phyloP scores from a whole-genome alignment of 345 rosid species.

The Syzygium aromaticum region DNA sequence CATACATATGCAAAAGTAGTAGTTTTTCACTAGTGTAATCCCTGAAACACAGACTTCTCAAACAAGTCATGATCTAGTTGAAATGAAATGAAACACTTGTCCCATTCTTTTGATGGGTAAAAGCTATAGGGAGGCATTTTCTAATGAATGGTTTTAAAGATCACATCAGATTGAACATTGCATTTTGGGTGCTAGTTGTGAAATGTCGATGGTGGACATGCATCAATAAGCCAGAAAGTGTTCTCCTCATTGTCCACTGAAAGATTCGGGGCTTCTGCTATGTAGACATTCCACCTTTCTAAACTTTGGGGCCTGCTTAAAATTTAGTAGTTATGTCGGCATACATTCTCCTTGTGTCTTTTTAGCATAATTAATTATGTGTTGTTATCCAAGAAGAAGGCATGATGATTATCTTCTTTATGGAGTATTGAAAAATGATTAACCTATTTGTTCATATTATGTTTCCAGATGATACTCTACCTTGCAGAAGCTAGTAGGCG shows the following conservation, averaged over 20 bases:
- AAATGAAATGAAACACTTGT: background rate
- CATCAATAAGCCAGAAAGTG: background rate
- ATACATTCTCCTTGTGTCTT: background rate
- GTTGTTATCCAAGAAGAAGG: background rate
- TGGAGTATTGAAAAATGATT: background rate
- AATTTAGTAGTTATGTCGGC: background rate
- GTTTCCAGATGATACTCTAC: slow-evolving; percentile 76
- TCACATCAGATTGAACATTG: background rate
- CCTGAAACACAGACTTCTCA: background rate
- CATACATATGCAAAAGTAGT: background rate
- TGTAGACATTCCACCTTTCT: background rate
- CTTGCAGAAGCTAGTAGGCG: slow-evolving; percentile 87
- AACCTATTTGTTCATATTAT: background rate
- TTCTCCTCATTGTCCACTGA: background rate
- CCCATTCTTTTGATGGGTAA: background rate
- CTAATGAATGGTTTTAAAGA: background rate
- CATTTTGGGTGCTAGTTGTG: background rate
- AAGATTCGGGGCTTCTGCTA: background rate
- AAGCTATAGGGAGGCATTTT: background rate
- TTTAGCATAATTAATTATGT: background rate
- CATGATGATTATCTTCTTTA: background rate
- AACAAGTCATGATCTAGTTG: background rate
- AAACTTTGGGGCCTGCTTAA: background rate
- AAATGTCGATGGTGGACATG: background rate
- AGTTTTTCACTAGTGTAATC: background rate